Evolutionary conservation across 306 rosid species (phyloP).

Genomic region (Acmispon strigosus): DNA sequence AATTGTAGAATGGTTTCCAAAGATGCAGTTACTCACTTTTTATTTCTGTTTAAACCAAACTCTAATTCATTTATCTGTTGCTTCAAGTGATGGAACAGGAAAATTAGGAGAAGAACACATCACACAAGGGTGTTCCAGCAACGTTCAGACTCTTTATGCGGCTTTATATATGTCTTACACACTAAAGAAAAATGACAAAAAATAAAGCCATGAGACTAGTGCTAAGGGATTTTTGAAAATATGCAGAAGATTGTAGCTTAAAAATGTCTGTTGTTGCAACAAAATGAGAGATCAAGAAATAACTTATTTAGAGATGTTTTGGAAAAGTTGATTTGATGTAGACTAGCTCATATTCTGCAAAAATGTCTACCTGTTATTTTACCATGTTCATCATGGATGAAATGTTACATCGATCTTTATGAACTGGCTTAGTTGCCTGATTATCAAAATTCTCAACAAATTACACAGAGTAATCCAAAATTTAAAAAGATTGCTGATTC

Average conservation of each 20-base stretch:
- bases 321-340: neutral
- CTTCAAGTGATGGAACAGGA: slow-evolving; percentile 11
- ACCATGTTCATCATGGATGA: neutral
- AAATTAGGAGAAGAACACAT: neutral
- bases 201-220: neutral
- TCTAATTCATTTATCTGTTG: neutral
- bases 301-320: neutral
- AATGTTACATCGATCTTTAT: neutral
- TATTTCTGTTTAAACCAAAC: neutral
- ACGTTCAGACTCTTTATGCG: neutral
- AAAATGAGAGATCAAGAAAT: neutral
- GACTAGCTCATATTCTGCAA: neutral
- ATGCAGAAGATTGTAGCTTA: neutral
- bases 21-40: neutral
- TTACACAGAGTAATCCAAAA: neutral
- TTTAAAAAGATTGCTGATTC: too few species aligned
- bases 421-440: neutral
- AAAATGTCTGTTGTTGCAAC: neutral
- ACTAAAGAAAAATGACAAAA: neutral
- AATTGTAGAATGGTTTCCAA: too few species aligned
- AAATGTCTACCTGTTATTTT: neutral
- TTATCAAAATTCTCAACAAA: neutral
- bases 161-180: neutral
- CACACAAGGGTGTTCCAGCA: neutral
- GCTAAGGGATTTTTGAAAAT: neutral